A percentile compares a stretch with the other conserved stretches of the same genome.
These are phyloP conservation scores for Ajuga chamaepitys DNA, from an alignment of 257 asterid species.

Conservation along the genomic window DNA sequence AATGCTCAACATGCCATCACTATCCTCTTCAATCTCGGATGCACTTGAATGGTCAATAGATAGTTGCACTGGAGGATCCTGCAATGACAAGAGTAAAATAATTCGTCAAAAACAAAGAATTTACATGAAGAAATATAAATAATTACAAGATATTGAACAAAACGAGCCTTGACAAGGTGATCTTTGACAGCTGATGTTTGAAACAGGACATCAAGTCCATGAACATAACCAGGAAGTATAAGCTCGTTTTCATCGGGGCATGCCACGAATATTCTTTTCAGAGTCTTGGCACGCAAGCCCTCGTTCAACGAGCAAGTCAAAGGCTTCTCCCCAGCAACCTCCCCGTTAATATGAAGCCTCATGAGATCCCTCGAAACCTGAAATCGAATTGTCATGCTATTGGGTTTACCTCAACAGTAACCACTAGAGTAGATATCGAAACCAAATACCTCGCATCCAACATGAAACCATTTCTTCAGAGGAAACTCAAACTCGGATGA, in stretches of 20 bases:
- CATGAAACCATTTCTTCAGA: constrained; percentile 72
- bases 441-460: constrained; percentile 79
- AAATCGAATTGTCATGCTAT: constrained; percentile 13
- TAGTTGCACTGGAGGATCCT: constrained; percentile 69
- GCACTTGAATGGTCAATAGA: constrained; percentile 56
- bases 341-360: constrained; percentile 62
- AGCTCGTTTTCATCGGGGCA: constrained; percentile 40
- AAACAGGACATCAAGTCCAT: constrained; percentile 39
- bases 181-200: constrained; percentile 26
- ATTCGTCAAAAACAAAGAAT: constrained; percentile 4
- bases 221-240: constrained; percentile 44
- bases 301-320: constrained; percentile 30
- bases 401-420: constrained; percentile 1
- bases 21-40: constrained; percentile 73
- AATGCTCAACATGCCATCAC: constrained; percentile 84
- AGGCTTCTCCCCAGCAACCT: constrained; percentile 53
- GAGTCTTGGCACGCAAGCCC: constrained; percentile 30
- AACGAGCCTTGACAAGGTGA: constrained; percentile 49
- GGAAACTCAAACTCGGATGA: constrained; percentile 48
- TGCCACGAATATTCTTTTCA: constrained; percentile 29
- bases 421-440: background rate
- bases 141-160: background rate
- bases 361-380: constrained; percentile 47
- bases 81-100: constrained; percentile 18
- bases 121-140: background rate